A percentile compares a stretch with the other conserved stretches of the same genome.
Conservation (phyloP, 805 yeast genomes). For the Candida hungchunana region DNA sequence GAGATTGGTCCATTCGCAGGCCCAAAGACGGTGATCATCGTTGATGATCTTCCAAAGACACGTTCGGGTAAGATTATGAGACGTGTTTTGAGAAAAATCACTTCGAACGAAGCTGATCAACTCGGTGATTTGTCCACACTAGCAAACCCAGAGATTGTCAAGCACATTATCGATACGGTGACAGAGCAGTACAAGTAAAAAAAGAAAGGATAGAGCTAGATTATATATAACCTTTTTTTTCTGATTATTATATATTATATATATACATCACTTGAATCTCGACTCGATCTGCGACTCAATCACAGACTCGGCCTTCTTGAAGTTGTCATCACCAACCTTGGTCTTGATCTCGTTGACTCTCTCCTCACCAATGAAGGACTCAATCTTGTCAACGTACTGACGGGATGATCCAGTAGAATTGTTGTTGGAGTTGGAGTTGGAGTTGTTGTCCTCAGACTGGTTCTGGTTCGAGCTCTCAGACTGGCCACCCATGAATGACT, state of each 20-base stretch:
- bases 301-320: conserved; percentile 26
- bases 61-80: conserved; percentile 99
- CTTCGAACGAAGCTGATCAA: conserved; percentile 87
- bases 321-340: conserved; percentile 31
- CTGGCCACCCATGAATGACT: conserved; percentile 10
- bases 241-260: no score
- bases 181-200: conserved; percentile 19
- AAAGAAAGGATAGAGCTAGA: conserved; percentile 7
- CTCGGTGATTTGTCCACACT: conserved; percentile 90
- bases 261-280: conserved; percentile 14
- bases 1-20: conserved; percentile 91
- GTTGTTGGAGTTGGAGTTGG: background rate
- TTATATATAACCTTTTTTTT: no score
- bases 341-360: conserved; percentile 25
- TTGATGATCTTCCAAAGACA: conserved; percentile 94
- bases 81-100: conserved; percentile 90
- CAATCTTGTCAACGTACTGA: conserved; percentile 28
- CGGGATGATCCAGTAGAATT: background rate
- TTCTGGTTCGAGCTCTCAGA: background rate
- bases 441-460: background rate
- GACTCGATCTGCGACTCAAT: conserved; percentile 26
- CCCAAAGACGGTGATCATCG: conserved; percentile 80
- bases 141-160: conserved; percentile 82
- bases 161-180: conserved; percentile 67
- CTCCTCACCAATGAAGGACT: conserved; percentile 29